Conservation (phyloP, 2,329 filamentous ascomycete genomes). For the Whalleya microplaca region DNA sequence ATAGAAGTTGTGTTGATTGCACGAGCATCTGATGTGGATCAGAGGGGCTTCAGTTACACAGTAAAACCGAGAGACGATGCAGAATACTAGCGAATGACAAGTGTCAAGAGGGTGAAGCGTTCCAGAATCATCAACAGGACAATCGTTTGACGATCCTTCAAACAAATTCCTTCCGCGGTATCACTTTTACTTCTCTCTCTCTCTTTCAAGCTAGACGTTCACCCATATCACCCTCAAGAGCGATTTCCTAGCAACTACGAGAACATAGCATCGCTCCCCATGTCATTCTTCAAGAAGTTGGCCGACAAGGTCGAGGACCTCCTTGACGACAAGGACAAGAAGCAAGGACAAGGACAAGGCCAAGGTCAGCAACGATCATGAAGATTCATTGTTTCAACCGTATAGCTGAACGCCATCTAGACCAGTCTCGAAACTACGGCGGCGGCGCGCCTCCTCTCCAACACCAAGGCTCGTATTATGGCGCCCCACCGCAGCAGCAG, state of each 20-base stretch:
- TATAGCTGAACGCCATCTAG: neutral
- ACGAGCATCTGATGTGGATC: neutral
- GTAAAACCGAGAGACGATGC: neutral
- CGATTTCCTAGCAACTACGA: neutral
- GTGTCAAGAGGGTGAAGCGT: neutral
- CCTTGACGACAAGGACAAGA: constrained; percentile 20
- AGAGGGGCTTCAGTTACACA: neutral
- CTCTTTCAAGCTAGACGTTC: neutral
- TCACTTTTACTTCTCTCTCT: neutral
- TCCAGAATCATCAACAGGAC: neutral
- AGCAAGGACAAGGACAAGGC: neutral
- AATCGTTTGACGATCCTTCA: neutral
- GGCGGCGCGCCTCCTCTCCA: neutral
- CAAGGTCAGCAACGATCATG: neutral
- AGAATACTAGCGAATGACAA: neutral
- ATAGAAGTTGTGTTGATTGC: neutral
- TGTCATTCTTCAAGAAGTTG: constrained; percentile 28
- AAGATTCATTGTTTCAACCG: neutral
- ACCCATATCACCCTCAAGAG: neutral
- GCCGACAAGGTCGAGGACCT: constrained; percentile 25
- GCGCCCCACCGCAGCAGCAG: neutral
- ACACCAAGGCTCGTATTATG: constrained; percentile 2
- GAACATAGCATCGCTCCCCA: constrained; percentile 1
- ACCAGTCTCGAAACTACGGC: constrained; percentile 1
- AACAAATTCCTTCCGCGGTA: neutral